Evolutionary conservation across 78 protist species (phyloP), one percentile per base, ranked within the genome.

Genomic region (Speleostelium caveatum): DNA sequence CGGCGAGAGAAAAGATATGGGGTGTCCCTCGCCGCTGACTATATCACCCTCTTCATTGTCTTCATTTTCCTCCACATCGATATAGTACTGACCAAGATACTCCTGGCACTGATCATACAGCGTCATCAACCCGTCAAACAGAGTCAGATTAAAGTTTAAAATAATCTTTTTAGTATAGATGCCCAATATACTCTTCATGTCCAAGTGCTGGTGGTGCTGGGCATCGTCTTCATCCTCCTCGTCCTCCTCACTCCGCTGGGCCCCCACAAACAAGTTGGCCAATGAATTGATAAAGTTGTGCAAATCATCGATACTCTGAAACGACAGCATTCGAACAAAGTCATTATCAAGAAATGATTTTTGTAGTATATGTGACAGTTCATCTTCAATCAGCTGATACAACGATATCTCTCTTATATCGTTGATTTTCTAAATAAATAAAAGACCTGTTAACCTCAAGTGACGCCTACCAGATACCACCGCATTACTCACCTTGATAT

Each of bases 291-390:
- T 65, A 71, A 83, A 83, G 19, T 60, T 49, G 42, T 69, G 38
- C 3, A 83, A 21, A 60, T 83, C 91, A 69, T 83, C 91, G 2
- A 83, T 53, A 56, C 75, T 83, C 28, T 83, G 73, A 69, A 83
- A 83, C 30, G 66, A 49, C 17, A 83, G 36, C 91, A 28, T 36
- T 60, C 42, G 30, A 22, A 83, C 28, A 19, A 83, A 69, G 19
- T 83, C 91, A 67, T 83, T 53, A 8, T 53, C 36, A 30, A 83
- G 14, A 71, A 71, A 83, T 56, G 17, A 42, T 10, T 56, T n/a
- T 21, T 74, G 53, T 41, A 69, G 14, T 42, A 61, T 73, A 36
- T 35, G 12, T 69, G n/a, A 56, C 14, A 67, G 30, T 16, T 69
- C 79, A 14, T 16, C 32, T 24, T 76, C 61, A 16, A 83, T 83